Evolutionary conservation across 2,329 filamentous ascomycete genomes (phyloP).

Genomic region (Trichocomaceae sp.): DNA sequence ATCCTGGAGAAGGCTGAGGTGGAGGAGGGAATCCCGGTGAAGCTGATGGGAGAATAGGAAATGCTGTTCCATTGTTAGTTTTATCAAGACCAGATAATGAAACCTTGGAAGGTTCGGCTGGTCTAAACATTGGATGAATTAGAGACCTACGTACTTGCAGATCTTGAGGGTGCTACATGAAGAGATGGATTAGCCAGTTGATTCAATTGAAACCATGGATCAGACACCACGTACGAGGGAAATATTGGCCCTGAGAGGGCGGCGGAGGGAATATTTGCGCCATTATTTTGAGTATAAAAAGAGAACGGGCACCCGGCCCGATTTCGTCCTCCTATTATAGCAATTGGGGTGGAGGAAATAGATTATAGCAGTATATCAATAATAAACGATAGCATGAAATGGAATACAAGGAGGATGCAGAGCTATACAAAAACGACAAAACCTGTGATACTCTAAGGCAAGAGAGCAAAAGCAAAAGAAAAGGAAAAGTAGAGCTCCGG

Average conservation of each 20-base stretch:
- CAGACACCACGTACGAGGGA: conserved; percentile 14
- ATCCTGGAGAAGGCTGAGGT: conserved; percentile 11
- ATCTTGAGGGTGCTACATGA: conserved; percentile 12
- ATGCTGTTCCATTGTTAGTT: not conserved
- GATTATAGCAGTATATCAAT: not conserved
- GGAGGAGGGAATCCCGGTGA: conserved; percentile 26
- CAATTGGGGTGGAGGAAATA: not conserved
- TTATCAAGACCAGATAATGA: not conserved
- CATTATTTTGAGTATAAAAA: conserved; percentile 6
- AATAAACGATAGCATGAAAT: not conserved
- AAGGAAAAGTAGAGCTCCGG: not conserved
- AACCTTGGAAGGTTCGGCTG: not conserved
- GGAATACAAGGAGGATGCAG: not conserved
- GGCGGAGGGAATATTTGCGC: conserved; percentile 14
- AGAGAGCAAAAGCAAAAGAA: not conserved
- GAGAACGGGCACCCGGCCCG: conserved; percentile 4
- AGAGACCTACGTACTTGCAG: conserved; percentile 13
- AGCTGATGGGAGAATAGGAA: not conserved
- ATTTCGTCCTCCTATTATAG: not conserved
- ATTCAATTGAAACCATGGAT: not conserved
- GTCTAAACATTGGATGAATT: not conserved
- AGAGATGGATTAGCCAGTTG: not conserved
- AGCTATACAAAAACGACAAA: not conserved
- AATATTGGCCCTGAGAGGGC: conserved; percentile 13
- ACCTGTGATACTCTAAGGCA: not conserved